A percentile compares a stretch with the other conserved stretches of the same genome.
These are phyloP conservation scores for Aschersonia sp. DNA, from an alignment of 2,329 filamentous ascomycete species.

Conservation along the genomic window DNA sequence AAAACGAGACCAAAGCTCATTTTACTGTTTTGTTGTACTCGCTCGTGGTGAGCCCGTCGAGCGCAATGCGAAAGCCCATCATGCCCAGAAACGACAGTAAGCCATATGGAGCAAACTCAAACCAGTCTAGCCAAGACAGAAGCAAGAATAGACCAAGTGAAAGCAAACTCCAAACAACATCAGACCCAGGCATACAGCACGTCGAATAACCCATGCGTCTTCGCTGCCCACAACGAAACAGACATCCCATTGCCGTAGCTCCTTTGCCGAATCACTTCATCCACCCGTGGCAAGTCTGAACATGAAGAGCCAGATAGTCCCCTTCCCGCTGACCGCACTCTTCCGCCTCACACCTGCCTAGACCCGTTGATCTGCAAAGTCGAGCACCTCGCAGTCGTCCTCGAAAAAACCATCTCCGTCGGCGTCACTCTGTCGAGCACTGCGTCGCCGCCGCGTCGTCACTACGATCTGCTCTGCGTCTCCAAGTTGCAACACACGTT, in stretches of 20 bases:
- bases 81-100: conserved; percentile 12
- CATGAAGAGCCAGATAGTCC: neutral
- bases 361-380: conserved; percentile 64
- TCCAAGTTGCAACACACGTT: conserved; percentile 43
- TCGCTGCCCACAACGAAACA: neutral
- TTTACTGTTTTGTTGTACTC: no score
- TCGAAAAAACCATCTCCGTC: conserved; percentile 77
- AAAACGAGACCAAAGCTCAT: no score
- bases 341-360: conserved; percentile 17
- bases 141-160: conserved; percentile 2
- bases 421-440: conserved; percentile 29
- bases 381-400: conserved; percentile 81
- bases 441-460: conserved; percentile 58
- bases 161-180: conserved; percentile 3
- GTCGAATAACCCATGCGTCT: neutral
- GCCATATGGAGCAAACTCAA: conserved; percentile 13
- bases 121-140: conserved; percentile 3
- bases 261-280: neutral
- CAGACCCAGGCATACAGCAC: neutral
- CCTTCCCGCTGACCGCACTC: neutral
- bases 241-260: neutral
- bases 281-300: neutral
- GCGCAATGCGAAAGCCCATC: conserved; percentile 5
- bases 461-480: conserved; percentile 69
- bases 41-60: no score